phyloP scores from a whole-genome alignment of 1,284 basidiomycete species.

The Boletellus deceptivus region DNA sequence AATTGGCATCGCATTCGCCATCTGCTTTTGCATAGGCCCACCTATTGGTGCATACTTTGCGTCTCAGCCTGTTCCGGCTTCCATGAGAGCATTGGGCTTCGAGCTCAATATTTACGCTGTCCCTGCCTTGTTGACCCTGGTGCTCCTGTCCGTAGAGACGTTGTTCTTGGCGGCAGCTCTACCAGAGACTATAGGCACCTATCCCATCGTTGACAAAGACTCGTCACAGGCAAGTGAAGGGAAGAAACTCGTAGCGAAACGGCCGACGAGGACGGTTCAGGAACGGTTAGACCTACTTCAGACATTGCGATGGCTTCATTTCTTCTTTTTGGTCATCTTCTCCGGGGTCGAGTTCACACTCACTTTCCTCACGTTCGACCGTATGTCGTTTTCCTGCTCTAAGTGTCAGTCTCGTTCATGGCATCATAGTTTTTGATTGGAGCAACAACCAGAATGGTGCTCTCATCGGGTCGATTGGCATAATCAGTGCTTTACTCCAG shows the following conservation, averaged over 20 bases:
- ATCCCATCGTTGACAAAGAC: conserved; percentile 27
- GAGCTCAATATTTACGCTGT: conserved; percentile 83
- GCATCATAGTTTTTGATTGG: conserved; percentile 73
- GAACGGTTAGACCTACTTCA: conserved; percentile 53
- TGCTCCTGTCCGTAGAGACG: conserved; percentile 69
- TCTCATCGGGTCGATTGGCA: conserved; percentile 84
- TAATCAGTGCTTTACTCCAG: conserved; percentile 84
- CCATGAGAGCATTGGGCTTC: conserved; percentile 55
- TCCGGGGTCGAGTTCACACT: conserved; percentile 92
- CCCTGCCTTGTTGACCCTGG: conserved; percentile 75
- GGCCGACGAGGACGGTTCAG: conserved; percentile 39
- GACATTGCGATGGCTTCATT: conserved; percentile 66
- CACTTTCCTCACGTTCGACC: conserved; percentile 85
- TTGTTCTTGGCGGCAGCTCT: conserved; percentile 70
- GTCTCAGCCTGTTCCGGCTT: conserved; percentile 59
- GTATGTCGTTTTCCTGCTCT: conserved; percentile 46
- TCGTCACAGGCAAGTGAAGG: conserved; percentile 17
- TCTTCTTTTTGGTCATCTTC: conserved; percentile 83
- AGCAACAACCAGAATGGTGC: conserved; percentile 87
- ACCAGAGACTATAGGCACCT: conserved; percentile 70
- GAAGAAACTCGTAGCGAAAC: conserved; percentile 22
- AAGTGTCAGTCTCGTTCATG: not conserved
- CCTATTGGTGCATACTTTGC: conserved; percentile 84
- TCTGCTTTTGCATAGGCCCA: conserved; percentile 86
- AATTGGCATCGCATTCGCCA: conserved; percentile 90